Evolutionary conservation across 441 rosid genomes (phyloP), one percentile per base, ranked within the genome.

Genomic region (Sinapis alba): DNA sequence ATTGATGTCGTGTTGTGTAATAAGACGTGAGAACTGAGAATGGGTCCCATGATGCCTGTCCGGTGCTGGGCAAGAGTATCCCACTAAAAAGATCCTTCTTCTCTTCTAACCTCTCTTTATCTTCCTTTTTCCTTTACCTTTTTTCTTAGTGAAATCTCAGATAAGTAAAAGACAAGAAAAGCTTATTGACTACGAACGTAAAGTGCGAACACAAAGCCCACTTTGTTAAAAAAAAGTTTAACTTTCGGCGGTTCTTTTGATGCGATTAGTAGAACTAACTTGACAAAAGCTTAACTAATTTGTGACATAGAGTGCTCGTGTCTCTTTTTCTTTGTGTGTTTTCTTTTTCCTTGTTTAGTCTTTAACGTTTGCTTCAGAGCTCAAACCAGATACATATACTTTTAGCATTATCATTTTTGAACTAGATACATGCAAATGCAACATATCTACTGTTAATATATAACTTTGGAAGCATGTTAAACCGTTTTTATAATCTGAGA

Each of bases 41-140:
- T 75, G 80, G 92, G 83, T 78, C 83, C 84, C 83, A 84, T 71
- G 28, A 80, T 86, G 93, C 84, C 71, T 68, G 83, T 79, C 84
- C 75, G 77, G 72, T 78, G 79, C 73, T 88, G 16, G 47, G 83
- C 89, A 90, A 83, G 79, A 88, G 82, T 79, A 90, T 89, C 90
- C 90, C 86, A 83, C 87, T 77, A 2, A 54, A 82, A 62, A 70
- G 68, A 75, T 76, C 47, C 16, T 81, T 26, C 23, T 50, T 36
- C 65, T 34, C 58, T 60, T 6, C 41, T 15, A 30, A 36, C 53
- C 59, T 59, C 67, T 70, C 65, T 71, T 83, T 64, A 61, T 19
- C 71, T 56, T 27, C 50, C 6, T 43, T 43, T 43, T 21, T n/a
- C 15, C 15, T 63, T 64, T 21, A 28, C 63, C 34, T 34, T 74